Conservation (phyloP, 441 rosid species). For the Croton laevigatus region DNA sequence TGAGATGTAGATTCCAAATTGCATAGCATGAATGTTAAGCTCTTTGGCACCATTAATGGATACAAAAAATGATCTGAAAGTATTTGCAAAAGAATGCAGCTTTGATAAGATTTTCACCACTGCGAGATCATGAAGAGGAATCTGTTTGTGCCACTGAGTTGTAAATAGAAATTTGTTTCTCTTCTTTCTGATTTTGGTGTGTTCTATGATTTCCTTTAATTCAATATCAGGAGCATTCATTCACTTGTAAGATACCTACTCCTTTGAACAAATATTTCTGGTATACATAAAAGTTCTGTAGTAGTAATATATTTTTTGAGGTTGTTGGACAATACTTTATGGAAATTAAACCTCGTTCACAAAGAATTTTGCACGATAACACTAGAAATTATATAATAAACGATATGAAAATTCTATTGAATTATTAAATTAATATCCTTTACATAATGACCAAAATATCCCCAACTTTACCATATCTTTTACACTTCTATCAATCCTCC, state of each 20-base stretch:
- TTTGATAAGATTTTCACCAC: background rate
- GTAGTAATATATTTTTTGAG: too few species aligned
- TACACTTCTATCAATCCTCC: background rate
- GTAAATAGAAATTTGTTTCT: background rate
- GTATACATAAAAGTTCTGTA: background rate
- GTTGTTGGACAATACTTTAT: too few species aligned
- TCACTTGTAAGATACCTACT: background rate
- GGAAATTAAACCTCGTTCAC: too few species aligned
- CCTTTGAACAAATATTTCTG: background rate
- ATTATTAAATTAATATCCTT: background rate
- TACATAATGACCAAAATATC: background rate
- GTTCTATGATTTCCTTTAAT: background rate
- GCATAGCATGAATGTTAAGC: too few species aligned
- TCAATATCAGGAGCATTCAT: background rate
- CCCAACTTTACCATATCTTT: background rate
- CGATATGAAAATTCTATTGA: background rate
- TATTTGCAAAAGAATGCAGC: background rate
- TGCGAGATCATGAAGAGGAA: background rate
- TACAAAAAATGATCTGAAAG: background rate
- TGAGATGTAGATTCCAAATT: too few species aligned
- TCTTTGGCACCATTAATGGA: background rate
- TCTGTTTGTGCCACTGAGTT: background rate
- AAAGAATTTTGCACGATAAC: background rate
- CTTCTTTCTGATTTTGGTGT: conserved; percentile 11
- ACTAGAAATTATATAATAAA: background rate